A percentile compares a stretch with the other conserved stretches of the same genome.
phyloP scores from a whole-genome alignment of 441 rosid species.

The Brassica balearica region DNA sequence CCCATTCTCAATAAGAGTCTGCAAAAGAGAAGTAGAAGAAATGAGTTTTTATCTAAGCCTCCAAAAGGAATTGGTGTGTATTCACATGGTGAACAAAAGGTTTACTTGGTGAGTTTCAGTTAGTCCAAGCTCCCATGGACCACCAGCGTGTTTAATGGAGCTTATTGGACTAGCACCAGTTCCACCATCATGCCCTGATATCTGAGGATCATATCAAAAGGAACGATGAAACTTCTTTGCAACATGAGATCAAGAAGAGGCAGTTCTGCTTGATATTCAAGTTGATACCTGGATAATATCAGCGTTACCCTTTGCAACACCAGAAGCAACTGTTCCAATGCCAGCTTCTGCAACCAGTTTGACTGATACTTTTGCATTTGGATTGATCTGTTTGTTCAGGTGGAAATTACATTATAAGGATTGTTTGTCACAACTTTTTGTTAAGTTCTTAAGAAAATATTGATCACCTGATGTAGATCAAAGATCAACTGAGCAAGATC shows the following conservation, averaged over 20 bases:
- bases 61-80: too few species aligned
- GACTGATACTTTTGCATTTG: conserved; percentile 97
- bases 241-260: conserved; percentile 1
- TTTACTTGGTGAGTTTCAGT: too few species aligned
- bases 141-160: conserved; percentile 99
- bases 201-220: conserved; percentile 53
- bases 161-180: conserved; percentile 99
- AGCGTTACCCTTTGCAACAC: conserved; percentile 99
- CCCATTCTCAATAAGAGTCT: conserved; percentile 94
- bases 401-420: conserved; percentile 18
- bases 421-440: conserved; percentile 1
- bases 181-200: conserved; percentile 99
- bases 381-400: conserved; percentile 73
- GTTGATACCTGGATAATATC: conserved; percentile 88
- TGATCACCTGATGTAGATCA: conserved; percentile 95
- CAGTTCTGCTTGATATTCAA: neutral
- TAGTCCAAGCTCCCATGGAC: conserved; percentile 29
- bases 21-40: too few species aligned
- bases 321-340: conserved; percentile 98
- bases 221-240: conserved; percentile 14
- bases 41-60: too few species aligned
- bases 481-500: conserved; percentile 98
- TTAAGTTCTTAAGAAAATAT: conserved; percentile 13
- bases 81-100: too few species aligned
- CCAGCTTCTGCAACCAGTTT: conserved; percentile 99